Evolutionary conservation across 331 rosid species (phyloP).

Genomic region (Malus hybrid): DNA sequence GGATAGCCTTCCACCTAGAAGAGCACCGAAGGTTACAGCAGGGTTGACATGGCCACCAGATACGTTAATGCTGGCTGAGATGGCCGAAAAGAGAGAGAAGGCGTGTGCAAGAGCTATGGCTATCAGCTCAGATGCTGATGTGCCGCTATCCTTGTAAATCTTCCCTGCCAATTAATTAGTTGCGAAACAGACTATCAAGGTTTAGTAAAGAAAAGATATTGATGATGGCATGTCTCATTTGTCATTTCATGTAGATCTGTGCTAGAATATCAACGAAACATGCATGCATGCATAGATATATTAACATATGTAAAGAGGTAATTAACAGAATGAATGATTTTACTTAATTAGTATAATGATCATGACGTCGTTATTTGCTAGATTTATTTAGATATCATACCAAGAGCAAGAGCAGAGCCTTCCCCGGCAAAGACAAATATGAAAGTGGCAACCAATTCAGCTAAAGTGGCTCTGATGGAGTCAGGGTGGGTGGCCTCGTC

Average conservation of each 20-base stretch:
- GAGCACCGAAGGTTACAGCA: slow-evolving; percentile 85
- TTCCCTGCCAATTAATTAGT: slow-evolving; percentile 41
- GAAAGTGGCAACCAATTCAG: slow-evolving; percentile 76
- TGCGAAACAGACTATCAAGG: background rate
- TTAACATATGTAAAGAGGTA: background rate
- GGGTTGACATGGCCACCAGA: slow-evolving; percentile 95
- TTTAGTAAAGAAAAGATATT: background rate
- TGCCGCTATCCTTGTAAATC: slow-evolving; percentile 47
- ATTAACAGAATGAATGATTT: background rate
- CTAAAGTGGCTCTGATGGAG: slow-evolving; percentile 73
- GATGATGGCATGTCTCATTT: background rate
- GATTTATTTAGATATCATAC: slow-evolving; percentile 14
- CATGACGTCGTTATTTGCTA: background rate
- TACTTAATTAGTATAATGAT: background rate
- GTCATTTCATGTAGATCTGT: background rate
- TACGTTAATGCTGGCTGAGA: slow-evolving; percentile 64
- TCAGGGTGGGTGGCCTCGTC: slow-evolving; percentile 34
- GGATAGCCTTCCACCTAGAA: slow-evolving; percentile 77
- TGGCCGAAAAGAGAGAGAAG: slow-evolving; percentile 59
- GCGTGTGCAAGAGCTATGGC: slow-evolving; percentile 70
- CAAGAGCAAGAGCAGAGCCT: slow-evolving; percentile 84
- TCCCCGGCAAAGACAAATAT: slow-evolving; percentile 91
- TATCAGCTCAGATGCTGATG: slow-evolving; percentile 54
- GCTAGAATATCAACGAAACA: background rate
- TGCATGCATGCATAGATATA: background rate